Conservation (phyloP, 106 monocot genomes). For the Narthecium ossifragum region DNA sequence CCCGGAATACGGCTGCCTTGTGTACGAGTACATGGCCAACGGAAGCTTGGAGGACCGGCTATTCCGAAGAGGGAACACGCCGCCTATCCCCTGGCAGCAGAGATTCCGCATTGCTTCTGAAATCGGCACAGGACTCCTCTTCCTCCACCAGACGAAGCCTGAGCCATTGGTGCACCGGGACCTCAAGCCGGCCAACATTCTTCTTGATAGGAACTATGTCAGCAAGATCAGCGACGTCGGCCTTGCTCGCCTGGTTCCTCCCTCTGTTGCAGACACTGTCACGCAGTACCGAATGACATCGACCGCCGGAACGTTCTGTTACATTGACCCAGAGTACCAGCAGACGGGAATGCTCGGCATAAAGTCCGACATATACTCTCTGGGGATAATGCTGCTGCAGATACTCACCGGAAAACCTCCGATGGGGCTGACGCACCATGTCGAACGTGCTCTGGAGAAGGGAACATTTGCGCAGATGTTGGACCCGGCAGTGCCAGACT, state of each 20-base stretch:
- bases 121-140: slow-evolving; percentile 55
- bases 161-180: slow-evolving; percentile 66
- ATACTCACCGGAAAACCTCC: slow-evolving; percentile 51
- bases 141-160: slow-evolving; percentile 64
- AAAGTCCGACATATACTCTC: slow-evolving; percentile 67
- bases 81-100: slow-evolving; percentile 52
- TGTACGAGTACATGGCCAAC: slow-evolving; percentile 74
- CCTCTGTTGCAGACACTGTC: slow-evolving; percentile 37
- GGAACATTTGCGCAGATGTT: slow-evolving; percentile 36
- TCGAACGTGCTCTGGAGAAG: slow-evolving; percentile 35
- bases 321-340: slow-evolving; percentile 79
- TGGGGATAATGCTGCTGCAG: slow-evolving; percentile 60
- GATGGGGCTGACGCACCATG: slow-evolving; percentile 52
- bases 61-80: slow-evolving; percentile 28
- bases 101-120: slow-evolving; percentile 63
- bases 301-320: slow-evolving; percentile 66
- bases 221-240: slow-evolving; percentile 73
- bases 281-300: slow-evolving; percentile 65
- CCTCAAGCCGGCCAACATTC: slow-evolving; percentile 69
- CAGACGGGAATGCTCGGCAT: slow-evolving; percentile 60
- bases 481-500: slow-evolving; percentile 44
- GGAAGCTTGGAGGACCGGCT: slow-evolving; percentile 70
- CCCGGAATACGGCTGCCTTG: slow-evolving; percentile 67
- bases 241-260: slow-evolving; percentile 52
- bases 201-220: slow-evolving; percentile 54